phyloP scores from a whole-genome alignment of 2,329 filamentous ascomycete species.

The Fusarium sp. region DNA sequence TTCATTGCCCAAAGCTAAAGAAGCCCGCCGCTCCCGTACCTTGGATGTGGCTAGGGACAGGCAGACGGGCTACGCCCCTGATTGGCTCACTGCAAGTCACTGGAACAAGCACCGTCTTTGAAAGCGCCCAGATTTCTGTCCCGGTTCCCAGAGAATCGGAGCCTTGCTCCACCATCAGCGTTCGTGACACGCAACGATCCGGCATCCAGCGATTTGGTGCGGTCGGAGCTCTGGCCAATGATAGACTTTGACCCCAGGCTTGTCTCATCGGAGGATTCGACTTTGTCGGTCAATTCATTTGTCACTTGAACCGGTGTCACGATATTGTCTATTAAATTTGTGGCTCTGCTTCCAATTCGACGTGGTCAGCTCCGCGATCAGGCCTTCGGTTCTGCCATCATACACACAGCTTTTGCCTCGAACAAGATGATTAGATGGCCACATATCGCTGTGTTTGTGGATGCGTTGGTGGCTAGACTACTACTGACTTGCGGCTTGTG shows the following conservation, averaged over 20 bases:
- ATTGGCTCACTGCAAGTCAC: constrained; percentile 39
- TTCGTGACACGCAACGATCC: constrained; percentile 44
- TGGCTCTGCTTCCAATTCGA: neutral
- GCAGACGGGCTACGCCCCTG: constrained; percentile 18
- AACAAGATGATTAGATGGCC: neutral
- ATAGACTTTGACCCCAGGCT: constrained; percentile 23
- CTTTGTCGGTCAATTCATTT: constrained; percentile 19
- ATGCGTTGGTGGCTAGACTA: neutral
- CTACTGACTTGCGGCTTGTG: neutral
- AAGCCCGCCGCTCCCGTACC: constrained; percentile 42
- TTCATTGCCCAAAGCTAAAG: constrained; percentile 35
- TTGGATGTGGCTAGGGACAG: constrained; percentile 38
- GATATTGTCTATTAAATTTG: neutral
- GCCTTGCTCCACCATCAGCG: constrained; percentile 43
- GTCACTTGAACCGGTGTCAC: constrained; percentile 20
- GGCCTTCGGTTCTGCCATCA: neutral
- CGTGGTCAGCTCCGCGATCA: constrained; percentile 30
- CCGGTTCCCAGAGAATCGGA: constrained; percentile 48
- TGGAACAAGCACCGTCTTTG: constrained; percentile 35
- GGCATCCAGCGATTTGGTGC: constrained; percentile 36
- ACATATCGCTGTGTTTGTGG: neutral
- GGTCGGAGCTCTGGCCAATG: constrained; percentile 26
- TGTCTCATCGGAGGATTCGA: constrained; percentile 23
- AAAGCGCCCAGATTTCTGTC: constrained; percentile 41
- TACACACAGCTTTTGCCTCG: neutral